Conservation (phyloP, 2,329 filamentous ascomycete genomes). For the Pseudogymnoascus sp. region DNA sequence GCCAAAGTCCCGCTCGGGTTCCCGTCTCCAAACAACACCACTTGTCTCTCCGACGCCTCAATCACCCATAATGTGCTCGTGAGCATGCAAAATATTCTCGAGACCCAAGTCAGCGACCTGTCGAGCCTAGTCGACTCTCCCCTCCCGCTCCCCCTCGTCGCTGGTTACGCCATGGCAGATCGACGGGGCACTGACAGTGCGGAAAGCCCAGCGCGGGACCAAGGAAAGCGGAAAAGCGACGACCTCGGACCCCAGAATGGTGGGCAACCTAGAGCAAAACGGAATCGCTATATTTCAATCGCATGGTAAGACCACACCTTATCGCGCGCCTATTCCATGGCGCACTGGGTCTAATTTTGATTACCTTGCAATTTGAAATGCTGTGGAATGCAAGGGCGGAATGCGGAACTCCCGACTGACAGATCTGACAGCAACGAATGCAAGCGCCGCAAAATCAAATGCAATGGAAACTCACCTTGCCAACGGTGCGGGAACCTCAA, state of each 20-base stretch:
- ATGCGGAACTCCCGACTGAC: slow-evolving; percentile 3
- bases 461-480: slow-evolving; percentile 63
- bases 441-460: slow-evolving; percentile 70
- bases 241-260: slow-evolving; percentile 15
- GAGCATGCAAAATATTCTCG: slow-evolving; percentile 30
- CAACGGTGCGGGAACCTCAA: slow-evolving; percentile 63
- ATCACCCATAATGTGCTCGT: slow-evolving; percentile 15
- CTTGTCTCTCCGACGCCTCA: slow-evolving; percentile 3
- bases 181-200: slow-evolving; percentile 22
- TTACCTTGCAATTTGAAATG: background rate
- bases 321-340: background rate
- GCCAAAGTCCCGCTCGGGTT: background rate
- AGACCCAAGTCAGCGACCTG: slow-evolving; percentile 28
- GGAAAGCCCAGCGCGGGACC: slow-evolving; percentile 26
- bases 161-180: slow-evolving; percentile 22
- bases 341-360: background rate
- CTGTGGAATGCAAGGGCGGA: background rate
- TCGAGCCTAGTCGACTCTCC: slow-evolving; percentile 28
- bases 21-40: slow-evolving; percentile 3
- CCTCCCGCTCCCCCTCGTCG: slow-evolving; percentile 16
- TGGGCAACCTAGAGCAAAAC: slow-evolving; percentile 29
- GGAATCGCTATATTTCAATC: slow-evolving; percentile 32
- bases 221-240: slow-evolving; percentile 27
- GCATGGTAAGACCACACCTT: slow-evolving; percentile 26
- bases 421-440: slow-evolving; percentile 56